These are phyloP conservation scores for Zopfochytrium polystomum DNA, from an alignment of 371 early-diverging fungal genomes.

Conservation along the genomic window DNA sequence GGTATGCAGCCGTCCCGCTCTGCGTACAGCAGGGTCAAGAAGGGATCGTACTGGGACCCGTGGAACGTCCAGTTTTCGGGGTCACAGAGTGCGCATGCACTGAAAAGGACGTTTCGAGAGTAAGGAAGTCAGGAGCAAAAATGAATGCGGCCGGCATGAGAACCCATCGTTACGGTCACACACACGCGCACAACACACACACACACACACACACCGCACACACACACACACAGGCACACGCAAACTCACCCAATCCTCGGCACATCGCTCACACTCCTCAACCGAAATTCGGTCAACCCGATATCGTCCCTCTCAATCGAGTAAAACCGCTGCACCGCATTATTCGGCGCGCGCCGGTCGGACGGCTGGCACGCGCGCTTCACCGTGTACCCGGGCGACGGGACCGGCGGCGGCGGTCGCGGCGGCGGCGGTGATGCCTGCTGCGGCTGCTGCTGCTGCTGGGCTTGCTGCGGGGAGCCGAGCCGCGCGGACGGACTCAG, in stretches of 20 bases:
- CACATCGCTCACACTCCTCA: neutral
- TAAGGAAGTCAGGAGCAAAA: constrained; percentile 1
- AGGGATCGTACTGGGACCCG: constrained; percentile 38
- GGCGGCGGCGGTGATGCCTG: neutral
- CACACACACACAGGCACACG: neutral
- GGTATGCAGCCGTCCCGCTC: constrained; percentile 42
- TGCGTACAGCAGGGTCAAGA: constrained; percentile 35
- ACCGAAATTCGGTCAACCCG: constrained; percentile 19
- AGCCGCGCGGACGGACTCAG: too few relatives aligned
- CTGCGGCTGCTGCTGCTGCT: too few relatives aligned
- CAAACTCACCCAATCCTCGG: constrained; percentile 15
- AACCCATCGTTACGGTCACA: too few relatives aligned
- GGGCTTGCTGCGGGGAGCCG: too few relatives aligned
- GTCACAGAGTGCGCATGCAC: constrained; percentile 32
- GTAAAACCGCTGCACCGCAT: neutral
- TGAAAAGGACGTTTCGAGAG: neutral
- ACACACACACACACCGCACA: too few relatives aligned
- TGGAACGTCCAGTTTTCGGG: constrained; percentile 34
- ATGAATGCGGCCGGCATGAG: neutral
- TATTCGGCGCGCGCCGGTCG: constrained; percentile 13
- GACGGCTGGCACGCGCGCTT: constrained; percentile 26
- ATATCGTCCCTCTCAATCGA: constrained; percentile 17
- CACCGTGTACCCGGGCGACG: constrained; percentile 18
- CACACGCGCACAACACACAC: too few relatives aligned
- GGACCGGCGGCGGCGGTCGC: constrained; percentile 1